Conservation (phyloP, 306 rosid species). For the Cucurbita pepo region DNA sequence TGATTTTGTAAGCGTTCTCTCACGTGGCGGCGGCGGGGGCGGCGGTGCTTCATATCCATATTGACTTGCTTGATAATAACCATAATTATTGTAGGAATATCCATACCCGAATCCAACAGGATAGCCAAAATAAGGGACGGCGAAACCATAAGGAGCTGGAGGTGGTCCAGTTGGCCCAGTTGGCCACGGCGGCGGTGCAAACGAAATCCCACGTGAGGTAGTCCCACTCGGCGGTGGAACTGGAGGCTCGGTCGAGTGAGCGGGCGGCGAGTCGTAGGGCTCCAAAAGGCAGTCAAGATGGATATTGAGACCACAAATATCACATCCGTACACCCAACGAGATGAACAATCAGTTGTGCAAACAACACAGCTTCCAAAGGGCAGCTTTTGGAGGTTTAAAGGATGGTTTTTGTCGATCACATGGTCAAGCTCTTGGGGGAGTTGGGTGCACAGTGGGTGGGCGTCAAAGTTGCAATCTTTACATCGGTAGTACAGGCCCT, state of each 20-base stretch:
- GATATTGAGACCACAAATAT: neutral
- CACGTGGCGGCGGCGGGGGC: neutral
- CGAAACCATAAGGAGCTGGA: neutral
- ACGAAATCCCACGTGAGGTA: neutral
- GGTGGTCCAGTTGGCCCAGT: neutral
- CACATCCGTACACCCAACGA: neutral
- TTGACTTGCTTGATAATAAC: neutral
- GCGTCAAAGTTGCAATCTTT: conserved; percentile 1
- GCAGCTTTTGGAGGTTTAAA: neutral
- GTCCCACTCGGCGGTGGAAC: neutral
- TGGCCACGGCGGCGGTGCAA: neutral
- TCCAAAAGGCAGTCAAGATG: neutral
- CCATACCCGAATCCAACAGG: neutral
- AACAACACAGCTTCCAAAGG: neutral
- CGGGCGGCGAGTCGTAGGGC: neutral
- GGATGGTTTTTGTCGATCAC: neutral
- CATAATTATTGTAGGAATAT: neutral
- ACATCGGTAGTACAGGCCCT: conserved; percentile 9
- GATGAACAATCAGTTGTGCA: neutral
- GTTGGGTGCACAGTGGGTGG: conserved; percentile 14
- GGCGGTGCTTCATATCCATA: neutral
- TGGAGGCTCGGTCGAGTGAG: no score
- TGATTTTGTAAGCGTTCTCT: neutral
- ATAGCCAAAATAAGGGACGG: neutral
- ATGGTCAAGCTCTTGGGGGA: neutral